Evolutionary conservation across 768 basidiomycete genomes (phyloP).

Genomic region (Cytidiella melzeri): DNA sequence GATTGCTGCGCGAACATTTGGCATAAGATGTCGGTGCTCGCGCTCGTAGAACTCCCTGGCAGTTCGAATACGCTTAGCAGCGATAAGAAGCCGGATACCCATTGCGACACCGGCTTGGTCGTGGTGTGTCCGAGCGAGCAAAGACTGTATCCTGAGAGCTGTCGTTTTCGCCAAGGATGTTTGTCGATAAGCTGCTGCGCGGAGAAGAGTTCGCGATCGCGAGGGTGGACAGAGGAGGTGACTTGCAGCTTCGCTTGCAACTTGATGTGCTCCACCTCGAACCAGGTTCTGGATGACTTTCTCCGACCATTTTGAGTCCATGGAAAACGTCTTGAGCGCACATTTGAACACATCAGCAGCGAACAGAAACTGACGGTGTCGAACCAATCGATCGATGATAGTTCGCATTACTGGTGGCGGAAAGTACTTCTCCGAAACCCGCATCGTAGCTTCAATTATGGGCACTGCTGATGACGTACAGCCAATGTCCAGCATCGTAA

Average conservation of each 20-base stretch:
- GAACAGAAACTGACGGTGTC: not conserved
- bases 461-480: not conserved
- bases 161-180: not conserved
- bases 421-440: not conserved
- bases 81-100: conserved; percentile 34
- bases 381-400: not conserved
- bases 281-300: not conserved
- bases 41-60: conserved; percentile 38
- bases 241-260: not conserved
- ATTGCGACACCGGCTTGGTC: conserved; percentile 25
- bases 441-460: not conserved
- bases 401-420: not conserved
- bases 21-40: conserved; percentile 15
- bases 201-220: not conserved
- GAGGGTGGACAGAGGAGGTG: not conserved
- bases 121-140: conserved; percentile 20
- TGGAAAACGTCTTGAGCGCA: not conserved
- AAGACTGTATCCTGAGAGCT: conserved; percentile 1
- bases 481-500: not conserved
- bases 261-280: not conserved
- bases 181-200: not conserved
- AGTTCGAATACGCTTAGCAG: conserved; percentile 35
- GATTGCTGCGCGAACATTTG: conserved; percentile 30
- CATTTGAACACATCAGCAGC: not conserved
- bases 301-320: not conserved